Base-by-base conservation (phyloP, 2,329 filamentous ascomycete species). In the Dissoconium aciculare region DNA sequence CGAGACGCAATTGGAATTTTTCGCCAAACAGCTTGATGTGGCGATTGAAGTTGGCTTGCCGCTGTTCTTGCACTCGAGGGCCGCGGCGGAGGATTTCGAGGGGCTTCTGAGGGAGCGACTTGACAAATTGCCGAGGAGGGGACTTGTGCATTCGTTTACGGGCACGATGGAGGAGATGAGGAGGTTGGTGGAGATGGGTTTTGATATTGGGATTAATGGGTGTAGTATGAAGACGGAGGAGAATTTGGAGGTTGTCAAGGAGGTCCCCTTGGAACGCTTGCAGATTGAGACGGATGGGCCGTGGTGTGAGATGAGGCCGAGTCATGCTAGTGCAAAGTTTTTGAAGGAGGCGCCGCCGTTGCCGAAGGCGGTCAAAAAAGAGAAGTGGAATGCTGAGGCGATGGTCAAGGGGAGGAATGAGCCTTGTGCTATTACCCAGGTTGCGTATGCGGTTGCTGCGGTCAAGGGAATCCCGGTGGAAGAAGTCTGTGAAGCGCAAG, bases 251-350 rank as follows among this genome's bases (percentile, higher is more conserved):
- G 85, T 94, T 3, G 83, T 94, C 8, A 73, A 68, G 39, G 70
- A 77, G 37, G 73, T 95, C 23, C 78, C 75, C 8, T 60, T 98
- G 8, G 74, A 85, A 33, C 62, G 76, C 27, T 56, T 98, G 32
- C 91, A 95, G 68, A 73, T 98, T 28, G 89, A 98, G 64, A 98
- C 89, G 0, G 89, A 98, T 52, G 89, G 89, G 2, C 89, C 89
- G 3, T 98, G 89, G 70, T 98, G 89, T 51, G 89, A 98, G 55
- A 87, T 98, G 36, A 67, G 89, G 14, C 77, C 84, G 1, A 82
- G 72, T 16, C 87, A 98, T 57, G 84, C 85, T 16, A 83, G 82
- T 2, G 80, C 77, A 46, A 78, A 77, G 54, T 78, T 77, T 41
- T 56, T 79, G 41, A 63, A 72, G 4, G 75, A 76, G 30, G 71